A percentile compares a stretch with the other conserved stretches of the same genome.
These are phyloP conservation scores for Spinacia oleracea DNA, from an alignment of 179 eudicot species.

Conservation along the genomic window DNA sequence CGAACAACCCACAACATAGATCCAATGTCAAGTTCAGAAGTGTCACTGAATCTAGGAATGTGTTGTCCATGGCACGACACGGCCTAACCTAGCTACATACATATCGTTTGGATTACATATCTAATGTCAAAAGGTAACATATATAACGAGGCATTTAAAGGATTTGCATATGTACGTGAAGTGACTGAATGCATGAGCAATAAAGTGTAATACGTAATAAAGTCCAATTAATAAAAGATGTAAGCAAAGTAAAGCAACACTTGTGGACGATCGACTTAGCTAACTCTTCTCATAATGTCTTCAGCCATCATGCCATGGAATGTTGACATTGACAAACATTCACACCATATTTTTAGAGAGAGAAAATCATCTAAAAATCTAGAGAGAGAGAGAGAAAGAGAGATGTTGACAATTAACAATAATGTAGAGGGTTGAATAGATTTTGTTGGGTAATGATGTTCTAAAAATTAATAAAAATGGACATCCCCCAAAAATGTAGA, in stretches of 20 bases:
- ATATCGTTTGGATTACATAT: too few species aligned
- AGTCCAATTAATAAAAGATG: too few species aligned
- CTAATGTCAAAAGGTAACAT: too few species aligned
- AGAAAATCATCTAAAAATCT: neutral
- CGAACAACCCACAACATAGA: too few species aligned
- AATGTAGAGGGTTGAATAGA: slow-evolving; percentile 26
- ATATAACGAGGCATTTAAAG: too few species aligned
- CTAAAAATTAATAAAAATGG: neutral
- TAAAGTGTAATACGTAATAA: too few species aligned
- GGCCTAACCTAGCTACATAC: too few species aligned
- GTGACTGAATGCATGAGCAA: slow-evolving; percentile 3
- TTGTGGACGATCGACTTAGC: neutral
- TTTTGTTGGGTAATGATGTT: slow-evolving; percentile 19
- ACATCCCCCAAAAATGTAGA: slow-evolving; percentile 2
- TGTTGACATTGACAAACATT: slow-evolving; percentile 19
- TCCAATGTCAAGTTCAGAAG: too few species aligned
- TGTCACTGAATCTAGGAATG: too few species aligned
- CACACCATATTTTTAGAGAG: slow-evolving; percentile 2
- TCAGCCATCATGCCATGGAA: slow-evolving; percentile 11
- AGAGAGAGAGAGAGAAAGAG: neutral
- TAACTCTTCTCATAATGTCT: slow-evolving; percentile 2
- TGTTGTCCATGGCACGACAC: too few species aligned
- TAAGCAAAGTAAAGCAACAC: neutral
- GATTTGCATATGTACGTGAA: neutral
- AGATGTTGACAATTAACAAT: slow-evolving; percentile 40